Evolutionary conservation across 2,329 filamentous ascomycete species (phyloP).

Genomic region (Colletotrichum scovillei): DNA sequence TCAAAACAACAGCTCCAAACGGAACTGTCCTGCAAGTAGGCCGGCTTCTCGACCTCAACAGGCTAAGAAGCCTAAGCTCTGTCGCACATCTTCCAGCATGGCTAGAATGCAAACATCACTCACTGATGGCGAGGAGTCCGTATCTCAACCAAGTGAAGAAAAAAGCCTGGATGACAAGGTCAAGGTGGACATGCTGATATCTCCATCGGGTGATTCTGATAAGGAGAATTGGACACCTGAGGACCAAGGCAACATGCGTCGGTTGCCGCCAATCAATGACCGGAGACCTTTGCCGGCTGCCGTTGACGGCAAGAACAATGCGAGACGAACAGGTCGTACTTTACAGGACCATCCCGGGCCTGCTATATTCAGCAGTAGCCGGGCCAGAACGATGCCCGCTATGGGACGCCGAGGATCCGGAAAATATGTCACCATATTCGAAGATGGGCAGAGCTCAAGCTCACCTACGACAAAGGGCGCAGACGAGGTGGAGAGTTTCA

Average conservation of each 20-base stretch:
- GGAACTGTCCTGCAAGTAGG: constrained; percentile 61
- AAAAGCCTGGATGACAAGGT: constrained; percentile 44
- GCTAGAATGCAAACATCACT: constrained; percentile 65
- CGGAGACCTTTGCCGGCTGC: constrained; percentile 51
- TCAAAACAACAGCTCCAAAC: constrained; percentile 71
- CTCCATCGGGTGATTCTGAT: constrained; percentile 75
- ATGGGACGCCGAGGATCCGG: constrained; percentile 44
- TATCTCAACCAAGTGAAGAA: not conserved
- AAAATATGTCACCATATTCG: constrained; percentile 61
- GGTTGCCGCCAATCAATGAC: constrained; percentile 38
- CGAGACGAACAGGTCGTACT: constrained; percentile 54
- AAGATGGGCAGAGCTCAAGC: constrained; percentile 54
- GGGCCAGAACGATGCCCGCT: constrained; percentile 54
- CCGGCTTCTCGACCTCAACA: constrained; percentile 44
- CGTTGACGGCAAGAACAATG: constrained; percentile 44
- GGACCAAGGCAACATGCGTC: constrained; percentile 55
- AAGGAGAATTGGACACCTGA: constrained; percentile 89
- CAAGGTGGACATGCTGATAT: constrained; percentile 53
- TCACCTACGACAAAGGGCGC: constrained; percentile 37
- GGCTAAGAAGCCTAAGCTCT: constrained; percentile 72
- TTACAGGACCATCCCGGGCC: constrained; percentile 54
- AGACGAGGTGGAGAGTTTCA: constrained; percentile 79
- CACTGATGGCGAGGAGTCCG: not conserved
- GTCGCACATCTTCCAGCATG: constrained; percentile 70
- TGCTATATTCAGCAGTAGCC: constrained; percentile 46